Percentiles rank a stretch among this genome's conserved stretches.
phyloP scores from a whole-genome alignment of 202 grass and related monocot species.

The Dendrocalamus latiflorus region DNA sequence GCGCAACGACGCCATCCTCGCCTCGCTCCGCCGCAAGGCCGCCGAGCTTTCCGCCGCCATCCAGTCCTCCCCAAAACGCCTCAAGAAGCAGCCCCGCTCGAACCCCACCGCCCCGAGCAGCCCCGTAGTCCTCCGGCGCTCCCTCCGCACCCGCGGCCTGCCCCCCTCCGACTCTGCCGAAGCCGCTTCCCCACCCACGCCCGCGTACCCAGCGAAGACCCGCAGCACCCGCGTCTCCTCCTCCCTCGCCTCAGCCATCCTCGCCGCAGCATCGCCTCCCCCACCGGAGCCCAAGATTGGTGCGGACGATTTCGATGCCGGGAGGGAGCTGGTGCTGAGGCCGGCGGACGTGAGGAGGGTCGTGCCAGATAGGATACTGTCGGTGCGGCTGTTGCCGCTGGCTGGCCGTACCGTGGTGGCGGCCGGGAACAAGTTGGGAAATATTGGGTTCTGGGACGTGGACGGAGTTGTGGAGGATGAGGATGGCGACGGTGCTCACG shows the following conservation, averaged over 20 bases:
- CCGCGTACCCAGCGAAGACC: neutral
- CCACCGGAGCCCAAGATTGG: neutral
- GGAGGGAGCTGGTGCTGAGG: slow-evolving; percentile 40
- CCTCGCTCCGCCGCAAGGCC: slow-evolving; percentile 49
- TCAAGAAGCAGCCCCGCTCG: slow-evolving; percentile 3
- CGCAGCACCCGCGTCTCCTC: slow-evolving; percentile 32
- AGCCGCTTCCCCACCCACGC: neutral
- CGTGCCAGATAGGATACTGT: slow-evolving; percentile 39
- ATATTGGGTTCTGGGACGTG: slow-evolving; percentile 78
- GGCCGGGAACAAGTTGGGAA: slow-evolving; percentile 56
- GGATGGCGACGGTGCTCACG: slow-evolving; percentile 27
- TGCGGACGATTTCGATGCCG: slow-evolving; percentile 32
- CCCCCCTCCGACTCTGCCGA: slow-evolving; percentile 10
- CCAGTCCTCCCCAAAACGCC: slow-evolving; percentile 4
- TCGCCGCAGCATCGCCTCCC: neutral
- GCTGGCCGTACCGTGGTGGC: slow-evolving; percentile 44
- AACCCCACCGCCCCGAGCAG: neutral
- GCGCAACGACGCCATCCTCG: slow-evolving; percentile 57
- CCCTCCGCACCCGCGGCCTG: slow-evolving; percentile 56
- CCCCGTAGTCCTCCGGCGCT: slow-evolving; percentile 52
- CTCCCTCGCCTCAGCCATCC: slow-evolving; percentile 25
- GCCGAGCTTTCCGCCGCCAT: slow-evolving; percentile 51
- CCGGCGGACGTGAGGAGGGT: slow-evolving; percentile 50
- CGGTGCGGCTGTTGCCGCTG: slow-evolving; percentile 56
- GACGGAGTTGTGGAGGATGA: slow-evolving; percentile 32